Conservation (phyloP, 2,329 filamentous ascomycete genomes). For the Scedosporium aurantiacum region DNA sequence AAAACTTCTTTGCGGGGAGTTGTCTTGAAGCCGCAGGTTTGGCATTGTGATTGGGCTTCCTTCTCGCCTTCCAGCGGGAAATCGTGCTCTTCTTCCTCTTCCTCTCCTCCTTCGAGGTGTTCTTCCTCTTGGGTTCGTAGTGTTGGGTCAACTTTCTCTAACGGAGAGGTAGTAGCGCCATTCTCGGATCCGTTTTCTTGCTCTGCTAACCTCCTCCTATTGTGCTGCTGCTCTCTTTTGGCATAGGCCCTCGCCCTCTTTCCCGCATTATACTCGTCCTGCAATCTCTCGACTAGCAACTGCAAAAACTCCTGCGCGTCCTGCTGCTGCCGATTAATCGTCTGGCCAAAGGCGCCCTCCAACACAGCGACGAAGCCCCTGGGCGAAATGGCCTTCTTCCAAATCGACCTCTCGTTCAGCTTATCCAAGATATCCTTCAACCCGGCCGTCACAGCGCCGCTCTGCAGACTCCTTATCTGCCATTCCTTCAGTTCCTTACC, state of each 20-base stretch:
- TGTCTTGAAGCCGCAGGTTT: constrained; percentile 81
- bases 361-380: constrained; percentile 72
- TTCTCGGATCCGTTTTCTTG: constrained; percentile 8
- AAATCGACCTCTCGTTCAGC: constrained; percentile 85
- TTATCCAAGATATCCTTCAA: constrained; percentile 87
- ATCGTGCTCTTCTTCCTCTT: constrained; percentile 47
- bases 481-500: constrained; percentile 38
- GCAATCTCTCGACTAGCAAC: constrained; percentile 80
- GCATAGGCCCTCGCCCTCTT: constrained; percentile 57
- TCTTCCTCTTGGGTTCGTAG: constrained; percentile 7
- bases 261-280: constrained; percentile 88
- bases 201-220: constrained; percentile 16
- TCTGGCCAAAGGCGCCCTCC: constrained; percentile 76
- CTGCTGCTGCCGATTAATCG: constrained; percentile 89
- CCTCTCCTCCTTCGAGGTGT: constrained; percentile 14
- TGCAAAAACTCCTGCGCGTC: constrained; percentile 97
- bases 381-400: constrained; percentile 86
- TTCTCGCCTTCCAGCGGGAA: constrained; percentile 89
- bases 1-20: constrained; percentile 76
- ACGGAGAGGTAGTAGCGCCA: constrained; percentile 6
- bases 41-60: constrained; percentile 91
- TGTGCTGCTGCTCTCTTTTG: background rate
- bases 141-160: constrained; percentile 4
- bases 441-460: constrained; percentile 71
- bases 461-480: constrained; percentile 60